These are phyloP conservation scores for Bothia castanella DNA, from an alignment of 1,284 basidiomycete species.

Conservation along the genomic window DNA sequence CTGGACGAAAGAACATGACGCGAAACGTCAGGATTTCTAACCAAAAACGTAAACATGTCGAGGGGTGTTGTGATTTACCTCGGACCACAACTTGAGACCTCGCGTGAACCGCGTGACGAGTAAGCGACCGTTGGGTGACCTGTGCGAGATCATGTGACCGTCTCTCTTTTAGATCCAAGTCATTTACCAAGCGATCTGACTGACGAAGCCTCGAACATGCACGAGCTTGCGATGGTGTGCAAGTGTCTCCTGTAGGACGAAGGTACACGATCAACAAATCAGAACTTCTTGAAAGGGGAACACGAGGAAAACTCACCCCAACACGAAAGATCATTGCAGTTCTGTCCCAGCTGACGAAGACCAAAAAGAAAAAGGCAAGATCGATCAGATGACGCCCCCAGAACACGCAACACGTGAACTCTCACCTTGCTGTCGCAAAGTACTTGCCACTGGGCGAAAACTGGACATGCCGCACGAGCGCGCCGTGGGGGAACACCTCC, in stretches of 20 bases:
- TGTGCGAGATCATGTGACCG: not conserved
- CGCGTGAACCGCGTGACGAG: constrained; percentile 65
- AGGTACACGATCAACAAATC: not conserved
- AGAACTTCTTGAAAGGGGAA: not conserved
- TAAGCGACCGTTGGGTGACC: constrained; percentile 63
- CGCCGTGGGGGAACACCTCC: constrained; percentile 37
- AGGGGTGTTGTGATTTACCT: no score
- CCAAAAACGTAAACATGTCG: no score
- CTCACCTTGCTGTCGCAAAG: constrained; percentile 36
- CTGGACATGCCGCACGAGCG: constrained; percentile 37
- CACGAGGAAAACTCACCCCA: constrained; percentile 41
- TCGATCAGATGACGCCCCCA: no score
- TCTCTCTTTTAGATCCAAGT: not conserved
- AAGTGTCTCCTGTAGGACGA: constrained; percentile 46
- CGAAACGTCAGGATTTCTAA: no score
- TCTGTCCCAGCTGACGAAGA: constrained; percentile 60
- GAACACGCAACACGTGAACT: no score
- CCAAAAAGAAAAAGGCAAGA: no score
- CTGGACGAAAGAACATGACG: no score
- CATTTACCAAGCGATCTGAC: constrained; percentile 70
- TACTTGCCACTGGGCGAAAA: constrained; percentile 39
- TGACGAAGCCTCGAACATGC: constrained; percentile 70
- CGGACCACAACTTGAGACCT: constrained; percentile 71
- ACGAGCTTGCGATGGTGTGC: constrained; percentile 62
- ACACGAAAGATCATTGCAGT: constrained; percentile 71